Percentiles rank a stretch among this genome's conserved stretches.
phyloP scores from a whole-genome alignment of 345 rosid genomes.

The Populus deltoides region DNA sequence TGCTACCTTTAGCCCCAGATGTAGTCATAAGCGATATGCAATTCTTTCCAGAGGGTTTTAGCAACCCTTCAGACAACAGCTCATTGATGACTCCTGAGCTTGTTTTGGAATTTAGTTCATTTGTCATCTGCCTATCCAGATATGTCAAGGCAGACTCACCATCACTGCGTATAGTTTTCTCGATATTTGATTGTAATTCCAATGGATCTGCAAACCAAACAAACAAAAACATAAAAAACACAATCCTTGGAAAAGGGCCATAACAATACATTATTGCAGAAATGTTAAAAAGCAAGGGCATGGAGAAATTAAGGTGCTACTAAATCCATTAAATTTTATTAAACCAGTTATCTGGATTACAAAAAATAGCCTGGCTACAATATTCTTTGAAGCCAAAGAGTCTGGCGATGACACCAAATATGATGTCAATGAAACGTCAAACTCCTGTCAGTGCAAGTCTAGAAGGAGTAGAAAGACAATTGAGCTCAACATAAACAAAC shows the following conservation, averaged over 20 bases:
- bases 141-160: slow-evolving; percentile 76
- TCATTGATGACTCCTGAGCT: slow-evolving; percentile 64
- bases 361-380: not conserved
- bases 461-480: not conserved
- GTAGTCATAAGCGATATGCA: slow-evolving; percentile 96
- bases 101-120: slow-evolving; percentile 68
- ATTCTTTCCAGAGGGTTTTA: slow-evolving; percentile 78
- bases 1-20: slow-evolving; percentile 98
- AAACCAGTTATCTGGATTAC: too few species aligned
- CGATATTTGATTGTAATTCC: slow-evolving; percentile 61
- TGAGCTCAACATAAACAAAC: not conserved
- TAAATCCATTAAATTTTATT: too few species aligned
- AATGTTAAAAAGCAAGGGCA: too few species aligned
- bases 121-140: slow-evolving; percentile 71
- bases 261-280: not conserved
- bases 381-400: not conserved
- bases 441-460: not conserved
- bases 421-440: not conserved
- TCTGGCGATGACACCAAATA: not conserved
- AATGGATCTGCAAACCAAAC: slow-evolving; percentile 48
- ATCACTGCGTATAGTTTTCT: slow-evolving; percentile 63
- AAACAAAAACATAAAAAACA: slow-evolving; percentile 3
- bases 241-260: not conserved
- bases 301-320: too few species aligned
- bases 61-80: slow-evolving; percentile 73